Percentiles rank a stretch among this genome's conserved stretches.
These are phyloP conservation scores for Ziziphus jujuba DNA, from an alignment of 306 rosid species.

Conservation along the genomic window DNA sequence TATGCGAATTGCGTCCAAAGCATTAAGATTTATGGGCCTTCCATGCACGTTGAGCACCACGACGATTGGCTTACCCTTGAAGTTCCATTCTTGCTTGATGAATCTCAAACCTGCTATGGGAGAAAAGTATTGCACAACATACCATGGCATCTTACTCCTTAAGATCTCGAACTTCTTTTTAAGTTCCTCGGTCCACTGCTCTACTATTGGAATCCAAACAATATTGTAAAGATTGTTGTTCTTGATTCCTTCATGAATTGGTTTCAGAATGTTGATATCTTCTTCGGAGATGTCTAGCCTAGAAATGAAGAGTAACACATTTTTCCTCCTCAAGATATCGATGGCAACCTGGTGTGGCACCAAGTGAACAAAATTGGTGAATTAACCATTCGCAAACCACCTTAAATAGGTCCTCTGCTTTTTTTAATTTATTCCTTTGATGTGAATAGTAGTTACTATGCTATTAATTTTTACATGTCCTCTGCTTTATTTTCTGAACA, in stretches of 20 bases:
- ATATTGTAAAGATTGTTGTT: constrained; percentile 25
- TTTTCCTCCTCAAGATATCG: constrained; percentile 34
- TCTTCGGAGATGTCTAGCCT: constrained; percentile 39
- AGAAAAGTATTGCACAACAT: constrained; percentile 27
- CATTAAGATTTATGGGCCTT: constrained; percentile 27
- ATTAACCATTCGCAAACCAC: no score
- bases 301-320: constrained; percentile 47
- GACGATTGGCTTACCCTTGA: constrained; percentile 10
- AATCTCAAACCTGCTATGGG: constrained; percentile 27
- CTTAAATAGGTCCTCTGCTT: no score
- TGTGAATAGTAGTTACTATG: no score
- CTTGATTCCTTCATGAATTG: constrained; percentile 33
- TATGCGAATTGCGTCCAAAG: constrained; percentile 36
- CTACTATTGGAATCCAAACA: constrained; percentile 60
- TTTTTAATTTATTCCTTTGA: no score
- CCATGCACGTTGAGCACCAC: constrained; percentile 25
- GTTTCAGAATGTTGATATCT: constrained; percentile 25
- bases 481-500: no score
- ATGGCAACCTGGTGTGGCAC: constrained; percentile 5
- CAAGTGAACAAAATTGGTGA: background rate
- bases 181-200: constrained; percentile 28
- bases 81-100: constrained; percentile 49
- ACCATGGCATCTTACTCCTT: constrained; percentile 46
- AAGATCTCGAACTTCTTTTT: constrained; percentile 39
- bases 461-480: no score